Conservation (phyloP, 2,329 filamentous ascomycete species). For the Trichoderma endophyticum region DNA sequence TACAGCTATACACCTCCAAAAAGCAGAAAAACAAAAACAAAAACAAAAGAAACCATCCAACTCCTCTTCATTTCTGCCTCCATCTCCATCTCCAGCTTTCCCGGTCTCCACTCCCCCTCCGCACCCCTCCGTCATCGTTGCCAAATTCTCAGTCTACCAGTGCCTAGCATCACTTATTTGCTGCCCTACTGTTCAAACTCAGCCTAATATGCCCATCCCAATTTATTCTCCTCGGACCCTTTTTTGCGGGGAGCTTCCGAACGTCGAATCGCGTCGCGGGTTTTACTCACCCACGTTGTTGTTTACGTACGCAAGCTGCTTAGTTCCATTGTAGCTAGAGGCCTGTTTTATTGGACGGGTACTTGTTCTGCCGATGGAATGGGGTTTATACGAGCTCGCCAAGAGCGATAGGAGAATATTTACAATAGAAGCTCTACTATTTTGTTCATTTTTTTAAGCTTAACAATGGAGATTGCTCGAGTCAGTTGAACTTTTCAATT, state of each 20-base stretch:
- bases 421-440: not conserved
- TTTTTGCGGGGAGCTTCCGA: not conserved
- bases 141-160: not conserved
- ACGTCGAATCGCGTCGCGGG: not conserved
- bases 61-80: not conserved
- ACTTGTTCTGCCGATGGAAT: not conserved
- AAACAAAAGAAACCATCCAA: not conserved
- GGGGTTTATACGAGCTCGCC: not conserved
- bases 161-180: not conserved
- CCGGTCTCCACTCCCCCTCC: constrained; percentile 11
- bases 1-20: not conserved
- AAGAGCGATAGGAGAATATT: not conserved
- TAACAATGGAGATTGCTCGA: not conserved
- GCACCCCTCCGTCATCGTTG: constrained; percentile 12
- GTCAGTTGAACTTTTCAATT: not conserved
- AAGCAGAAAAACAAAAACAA: not conserved
- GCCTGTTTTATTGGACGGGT: not conserved
- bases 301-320: not conserved
- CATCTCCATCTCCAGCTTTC: not conserved
- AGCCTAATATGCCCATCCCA: not conserved
- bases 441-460: not conserved
- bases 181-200: not conserved
- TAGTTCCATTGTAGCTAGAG: not conserved
- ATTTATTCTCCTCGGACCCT: not conserved
- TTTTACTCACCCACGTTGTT: not conserved